Evolutionary conservation across 2,329 filamentous ascomycete species (phyloP), one percentile per base, ranked within the genome.

Genomic region (Grosmannia penicillata): DNA sequence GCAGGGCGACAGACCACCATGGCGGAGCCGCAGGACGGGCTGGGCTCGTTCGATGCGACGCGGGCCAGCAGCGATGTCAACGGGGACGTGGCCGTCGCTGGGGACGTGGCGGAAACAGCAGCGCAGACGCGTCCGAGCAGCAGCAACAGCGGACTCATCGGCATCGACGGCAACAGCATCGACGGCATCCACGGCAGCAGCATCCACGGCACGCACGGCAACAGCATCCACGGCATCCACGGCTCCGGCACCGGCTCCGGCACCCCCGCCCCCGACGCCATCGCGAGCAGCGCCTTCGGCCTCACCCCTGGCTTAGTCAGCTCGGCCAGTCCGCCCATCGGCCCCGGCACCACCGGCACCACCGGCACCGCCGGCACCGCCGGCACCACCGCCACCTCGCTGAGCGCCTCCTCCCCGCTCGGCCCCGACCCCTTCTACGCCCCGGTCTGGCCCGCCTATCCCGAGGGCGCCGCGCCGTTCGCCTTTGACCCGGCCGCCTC

Each of bases 341-440:
- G 6, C 28, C 30, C 6, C 8, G 11, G 6, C 19, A 21, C 18
- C 34, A 19, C 8, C 25, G 10, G 29, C 14, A 29, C 15, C 26
- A 28, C 18, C 4, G 23, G 26, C 27, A 23, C 29, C 19, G 22
- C 18, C 26, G 14, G 36, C 44, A 48, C 38, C 45, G 45, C 51
- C 41, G 48, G 45, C 44, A 46, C 44, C 38, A 47, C 44, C 47
- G 51, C 42, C 49, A 53, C 51, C n/a, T n/a, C n/a, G n/a, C n/a
- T n/a, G 46, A 52, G 18, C 21, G 9, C 18, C 36, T 19, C 6
- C 15, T 60, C 60, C 11, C 61, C 65, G 61, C 64, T 48, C 56
- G 42, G 25, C 59, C 38, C 66, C 60, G 42, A 41, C 54, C 57
- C 61, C 44, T 26, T 40, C 30, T n/a, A n/a, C n/a, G n/a, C n/a